Evolutionary conservation across 148 eudicot species (phyloP).

Genomic region (Limonium bicolor): DNA sequence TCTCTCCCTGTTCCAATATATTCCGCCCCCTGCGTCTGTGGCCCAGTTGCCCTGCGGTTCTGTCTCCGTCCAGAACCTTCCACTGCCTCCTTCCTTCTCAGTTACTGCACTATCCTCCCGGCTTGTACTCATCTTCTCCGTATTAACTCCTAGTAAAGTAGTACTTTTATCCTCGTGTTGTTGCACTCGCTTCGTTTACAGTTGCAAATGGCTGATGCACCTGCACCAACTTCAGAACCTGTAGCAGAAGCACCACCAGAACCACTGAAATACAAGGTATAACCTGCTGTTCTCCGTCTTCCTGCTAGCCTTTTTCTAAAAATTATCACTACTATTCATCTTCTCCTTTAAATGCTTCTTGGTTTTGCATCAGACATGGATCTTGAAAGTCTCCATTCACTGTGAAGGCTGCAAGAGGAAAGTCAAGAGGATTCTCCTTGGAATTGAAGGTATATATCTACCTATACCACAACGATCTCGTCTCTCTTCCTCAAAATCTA

Average conservation of each 20-base stretch:
- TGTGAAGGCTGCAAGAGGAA: conserved; percentile 68
- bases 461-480: not conserved
- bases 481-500: not conserved
- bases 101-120: no score
- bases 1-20: no score
- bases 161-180: no score
- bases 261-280: conserved; percentile 1
- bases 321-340: not conserved
- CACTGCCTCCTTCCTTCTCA: no score
- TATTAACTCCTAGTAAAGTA: no score
- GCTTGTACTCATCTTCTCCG: no score
- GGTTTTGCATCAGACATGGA: conserved; percentile 39
- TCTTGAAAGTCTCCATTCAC: conserved; percentile 68
- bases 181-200: no score
- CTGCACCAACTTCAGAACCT: not conserved
- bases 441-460: conserved; percentile 36
- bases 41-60: no score
- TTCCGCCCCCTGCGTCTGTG: no score
- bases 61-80: no score
- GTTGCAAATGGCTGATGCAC: not conserved
- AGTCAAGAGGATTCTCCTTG: conserved; percentile 60
- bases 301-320: not conserved
- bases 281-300: not conserved
- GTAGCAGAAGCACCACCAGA: conserved; percentile 1
- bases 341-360: not conserved